These are phyloP conservation scores for Pythium aristosporum DNA, from an alignment of 352 stramenopile genomes.

Conservation along the genomic window DNA sequence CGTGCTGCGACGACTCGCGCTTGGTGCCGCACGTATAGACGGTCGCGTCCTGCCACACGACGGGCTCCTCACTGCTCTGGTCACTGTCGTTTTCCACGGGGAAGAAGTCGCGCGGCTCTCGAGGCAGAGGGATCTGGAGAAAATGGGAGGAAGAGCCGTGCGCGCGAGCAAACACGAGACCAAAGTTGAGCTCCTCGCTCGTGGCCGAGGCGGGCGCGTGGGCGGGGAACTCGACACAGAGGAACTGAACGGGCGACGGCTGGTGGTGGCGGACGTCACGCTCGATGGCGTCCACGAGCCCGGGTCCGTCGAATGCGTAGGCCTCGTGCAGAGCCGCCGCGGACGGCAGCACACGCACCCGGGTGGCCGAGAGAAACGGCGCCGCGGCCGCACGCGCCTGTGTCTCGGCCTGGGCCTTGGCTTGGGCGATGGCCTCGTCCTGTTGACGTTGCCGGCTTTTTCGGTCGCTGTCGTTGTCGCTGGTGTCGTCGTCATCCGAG, in stretches of 20 bases:
- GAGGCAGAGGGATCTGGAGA: slow-evolving; percentile 57
- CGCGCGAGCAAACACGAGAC: slow-evolving; percentile 55
- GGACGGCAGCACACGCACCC: slow-evolving; percentile 32
- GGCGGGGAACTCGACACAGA: slow-evolving; percentile 58
- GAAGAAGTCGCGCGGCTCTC: slow-evolving; percentile 26
- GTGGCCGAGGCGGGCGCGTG: not conserved
- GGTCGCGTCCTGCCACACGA: slow-evolving; percentile 63
- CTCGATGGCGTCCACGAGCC: slow-evolving; percentile 6
- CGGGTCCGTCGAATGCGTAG: slow-evolving; percentile 11
- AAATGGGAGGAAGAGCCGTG: slow-evolving; percentile 26
- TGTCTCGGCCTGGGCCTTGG: not conserved
- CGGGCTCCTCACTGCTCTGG: slow-evolving; percentile 20
- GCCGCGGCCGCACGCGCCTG: slow-evolving; percentile 6
- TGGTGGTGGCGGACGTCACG: slow-evolving; percentile 18
- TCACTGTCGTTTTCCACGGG: slow-evolving; percentile 9
- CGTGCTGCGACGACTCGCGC: slow-evolving; percentile 59
- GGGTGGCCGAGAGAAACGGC: slow-evolving; percentile 36
- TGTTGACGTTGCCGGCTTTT: not conserved
- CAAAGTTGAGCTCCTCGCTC: slow-evolving; percentile 39
- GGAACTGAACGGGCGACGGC: slow-evolving; percentile 29
- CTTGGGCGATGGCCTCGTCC: not conserved
- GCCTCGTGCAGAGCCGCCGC: slow-evolving; percentile 25
- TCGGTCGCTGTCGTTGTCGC: slow-evolving; percentile 20
- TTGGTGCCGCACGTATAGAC: slow-evolving; percentile 58
- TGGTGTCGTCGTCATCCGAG: slow-evolving; percentile 31